Base-by-base conservation (phyloP, 805 yeast genomes). In the Saccharomyces paradoxus region DNA sequence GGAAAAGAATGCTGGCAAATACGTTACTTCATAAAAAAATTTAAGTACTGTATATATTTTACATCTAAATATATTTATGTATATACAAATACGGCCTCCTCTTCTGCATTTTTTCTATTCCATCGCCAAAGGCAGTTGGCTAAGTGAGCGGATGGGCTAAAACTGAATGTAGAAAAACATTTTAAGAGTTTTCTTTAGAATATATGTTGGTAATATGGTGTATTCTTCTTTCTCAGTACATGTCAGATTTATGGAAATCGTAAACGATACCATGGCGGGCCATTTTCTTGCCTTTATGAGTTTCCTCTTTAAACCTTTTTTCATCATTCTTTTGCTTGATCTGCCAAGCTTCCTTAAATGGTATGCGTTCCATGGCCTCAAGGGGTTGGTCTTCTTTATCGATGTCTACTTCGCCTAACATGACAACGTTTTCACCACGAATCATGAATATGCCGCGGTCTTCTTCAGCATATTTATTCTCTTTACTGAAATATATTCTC, bases 391-490 rank as follows among this genome's bases (percentile, higher is more conserved):
- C 96, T 70, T 90, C 96, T 58, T 75, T 80, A 65, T 89, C 96
- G 58, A 89, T 86, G 70, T 91, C 97, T 58, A 92, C 80, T 69
- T 92, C 97, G 22, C 98, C 99, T 68, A 94, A 70, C 83, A 91
- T 81, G 9, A 91, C 94, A 8, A 94, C 94, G 64, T 92, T 92
- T 70, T 94, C 99, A 58, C 99, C 99, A 72, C 99, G 86, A 46
- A 94, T 85, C 74, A 94, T 80, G 67, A 84, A 85, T 51, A 89
- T 87, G 9, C 96, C 97, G 52, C 86, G 79, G 51, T 77, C 77
- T n/a, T 74, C 75, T 68, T 92, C 96, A 8, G 87, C 96, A 66
- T 83, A 92, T 58, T 79, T 56, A 46, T 73, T 74, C 49, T 74
- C 72, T 14, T 77, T 81, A 17, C 77, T 68, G 59, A 86, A 75